These are phyloP conservation scores for Apiotrichum veenhuisii DNA, from an alignment of 1,284 basidiomycete species.

Conservation along the genomic window DNA sequence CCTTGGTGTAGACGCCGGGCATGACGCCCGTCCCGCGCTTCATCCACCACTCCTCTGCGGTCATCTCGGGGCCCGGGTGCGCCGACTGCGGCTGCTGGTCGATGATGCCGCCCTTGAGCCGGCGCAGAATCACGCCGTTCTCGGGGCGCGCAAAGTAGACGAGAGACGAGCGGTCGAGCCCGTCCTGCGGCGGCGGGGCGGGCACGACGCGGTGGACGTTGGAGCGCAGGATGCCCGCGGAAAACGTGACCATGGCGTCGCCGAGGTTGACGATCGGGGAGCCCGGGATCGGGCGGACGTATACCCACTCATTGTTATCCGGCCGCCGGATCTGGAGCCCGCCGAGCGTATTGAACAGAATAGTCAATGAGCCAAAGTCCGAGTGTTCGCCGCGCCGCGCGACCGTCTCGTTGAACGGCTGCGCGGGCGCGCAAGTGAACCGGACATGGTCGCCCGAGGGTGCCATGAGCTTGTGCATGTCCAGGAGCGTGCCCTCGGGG, in stretches of 20 bases:
- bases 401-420: slow-evolving; percentile 15
- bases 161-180: slow-evolving; percentile 57
- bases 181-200: slow-evolving; percentile 54
- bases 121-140: slow-evolving; percentile 52
- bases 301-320: slow-evolving; percentile 63
- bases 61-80: slow-evolving; percentile 20
- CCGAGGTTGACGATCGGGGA: slow-evolving; percentile 62
- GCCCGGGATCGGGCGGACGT: slow-evolving; percentile 61
- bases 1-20: slow-evolving; percentile 26
- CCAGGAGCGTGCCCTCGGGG: slow-evolving; percentile 54
- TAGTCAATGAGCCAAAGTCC: slow-evolving; percentile 29
- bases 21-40: slow-evolving; percentile 25
- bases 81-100: slow-evolving; percentile 21
- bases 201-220: slow-evolving; percentile 42
- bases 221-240: slow-evolving; percentile 56
- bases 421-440: slow-evolving; percentile 54
- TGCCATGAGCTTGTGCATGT: slow-evolving; percentile 54
- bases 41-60: slow-evolving; percentile 31
- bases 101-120: slow-evolving; percentile 29
- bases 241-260: slow-evolving; percentile 59
- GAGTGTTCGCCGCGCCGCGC: slow-evolving; percentile 27
- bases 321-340: slow-evolving; percentile 65
- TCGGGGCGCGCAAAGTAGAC: slow-evolving; percentile 63
- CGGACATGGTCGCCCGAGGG: slow-evolving; percentile 61
- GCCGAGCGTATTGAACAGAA: slow-evolving; percentile 58